Conservation (phyloP, 495 filamentous ascomycete species). For the Neurospora pannonica region DNA sequence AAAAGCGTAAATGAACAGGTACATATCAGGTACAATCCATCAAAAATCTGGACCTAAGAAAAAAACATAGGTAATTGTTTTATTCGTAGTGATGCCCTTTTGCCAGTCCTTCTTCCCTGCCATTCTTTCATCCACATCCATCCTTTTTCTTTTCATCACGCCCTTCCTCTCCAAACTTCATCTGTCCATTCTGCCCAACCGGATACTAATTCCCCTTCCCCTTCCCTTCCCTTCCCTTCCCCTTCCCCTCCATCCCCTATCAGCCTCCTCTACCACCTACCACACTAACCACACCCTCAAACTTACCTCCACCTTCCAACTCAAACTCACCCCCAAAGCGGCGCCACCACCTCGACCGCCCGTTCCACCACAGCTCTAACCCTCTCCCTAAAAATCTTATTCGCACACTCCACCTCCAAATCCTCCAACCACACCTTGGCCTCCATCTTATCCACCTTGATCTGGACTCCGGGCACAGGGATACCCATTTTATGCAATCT, state of each 20-base stretch:
- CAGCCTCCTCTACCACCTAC: background rate
- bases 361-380: slow-evolving; percentile 84
- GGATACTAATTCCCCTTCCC: no score
- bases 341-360: slow-evolving; percentile 81
- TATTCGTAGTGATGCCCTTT: background rate
- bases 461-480: slow-evolving; percentile 77
- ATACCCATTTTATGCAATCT: slow-evolving; percentile 72
- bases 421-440: slow-evolving; percentile 88
- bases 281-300: no score
- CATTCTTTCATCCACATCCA: no score
- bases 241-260: background rate
- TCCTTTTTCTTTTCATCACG: background rate
- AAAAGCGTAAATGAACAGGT: no score
- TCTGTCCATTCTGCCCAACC: background rate
- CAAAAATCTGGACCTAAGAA: background rate
- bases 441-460: slow-evolving; percentile 78
- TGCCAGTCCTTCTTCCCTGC: background rate
- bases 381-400: slow-evolving; percentile 62
- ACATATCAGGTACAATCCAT: background rate
- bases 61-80: background rate
- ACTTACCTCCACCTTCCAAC: no score
- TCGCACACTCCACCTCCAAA: slow-evolving; percentile 77
- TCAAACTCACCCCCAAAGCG: slow-evolving; percentile 43
- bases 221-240: background rate
- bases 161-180: background rate